Base-by-base conservation (phyloP, 108 stramenopile genomes). In the Thalassiosira profunda region DNA sequence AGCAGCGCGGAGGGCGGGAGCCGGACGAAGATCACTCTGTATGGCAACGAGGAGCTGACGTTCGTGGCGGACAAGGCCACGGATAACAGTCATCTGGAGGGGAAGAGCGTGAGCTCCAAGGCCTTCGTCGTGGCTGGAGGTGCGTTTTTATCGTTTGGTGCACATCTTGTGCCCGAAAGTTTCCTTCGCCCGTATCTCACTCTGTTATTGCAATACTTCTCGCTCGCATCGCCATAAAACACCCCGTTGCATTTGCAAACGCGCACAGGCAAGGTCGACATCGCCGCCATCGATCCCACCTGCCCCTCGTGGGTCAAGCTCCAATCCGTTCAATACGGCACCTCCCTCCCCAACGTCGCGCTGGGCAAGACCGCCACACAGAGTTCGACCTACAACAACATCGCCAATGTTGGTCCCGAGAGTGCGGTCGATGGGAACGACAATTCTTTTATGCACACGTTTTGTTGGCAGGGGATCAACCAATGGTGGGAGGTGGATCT, bases 401-500 rank as follows among this genome's bases (percentile, higher is more conserved):
- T 7, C 1, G 28, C n/a, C 15, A 58, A 60, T 0, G 56, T 8
- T 1, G 45, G 0, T 21, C 20, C 66, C 8, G 4, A 17, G 6
- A 58, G 1, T 6, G 66, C 58, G 18, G 66, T 67, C 23, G 66
- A 67, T 12, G 66, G 66, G 17, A 24, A 21, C 1, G 11, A 37
- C 25, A 18, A 23, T 20, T 9, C 66, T 10, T 67, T 60, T 9
- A 29, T 43, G 4, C 66, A 67, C 25, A 67, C 66, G 0, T 1
- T 41, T 0, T 59, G 58, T 47, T 49, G 9, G 8, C 46, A 59
- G 20, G 58, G 58, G 15, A 11, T 24, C 10, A 12, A 51, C 46
- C 58, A 59, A 9, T 59, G 58, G 58, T 59, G 58, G 58, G 26
- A 9, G 21, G 58, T 59, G 11, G 58, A 59, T 59, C 58, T 59